Conservation (phyloP, 345 rosid genomes). For the Camelina hispida region DNA sequence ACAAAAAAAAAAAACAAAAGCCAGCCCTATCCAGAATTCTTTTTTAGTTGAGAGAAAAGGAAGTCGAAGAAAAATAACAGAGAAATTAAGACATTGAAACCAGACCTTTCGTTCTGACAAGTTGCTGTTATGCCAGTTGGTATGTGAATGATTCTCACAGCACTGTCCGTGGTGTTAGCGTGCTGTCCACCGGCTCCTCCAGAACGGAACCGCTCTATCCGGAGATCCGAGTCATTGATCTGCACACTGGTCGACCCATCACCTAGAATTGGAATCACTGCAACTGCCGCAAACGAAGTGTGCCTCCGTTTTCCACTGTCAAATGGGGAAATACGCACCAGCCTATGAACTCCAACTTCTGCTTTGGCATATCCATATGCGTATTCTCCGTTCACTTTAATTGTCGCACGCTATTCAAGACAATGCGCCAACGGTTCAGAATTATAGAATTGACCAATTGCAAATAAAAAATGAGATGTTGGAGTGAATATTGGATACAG, state of each 20-base stretch:
- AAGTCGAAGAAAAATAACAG: neutral
- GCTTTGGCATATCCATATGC: slow-evolving; percentile 98
- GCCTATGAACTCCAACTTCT: slow-evolving; percentile 96
- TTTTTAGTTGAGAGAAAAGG: neutral
- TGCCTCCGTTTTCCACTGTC: slow-evolving; percentile 90
- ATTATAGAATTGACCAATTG: neutral
- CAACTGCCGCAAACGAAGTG: slow-evolving; percentile 99
- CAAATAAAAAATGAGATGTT: neutral
- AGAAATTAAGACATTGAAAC: slow-evolving; percentile 14
- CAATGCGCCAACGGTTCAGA: neutral
- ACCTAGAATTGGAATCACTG: slow-evolving; percentile 85
- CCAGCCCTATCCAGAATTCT: neutral
- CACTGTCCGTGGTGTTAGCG: slow-evolving; percentile 94
- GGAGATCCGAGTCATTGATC: slow-evolving; percentile 89
- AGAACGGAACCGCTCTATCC: slow-evolving; percentile 85
- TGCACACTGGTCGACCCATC: slow-evolving; percentile 78
- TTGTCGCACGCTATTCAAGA: slow-evolving; percentile 82
- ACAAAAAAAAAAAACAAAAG: neutral
- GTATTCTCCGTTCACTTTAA: slow-evolving; percentile 88
- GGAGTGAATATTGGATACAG: neutral
- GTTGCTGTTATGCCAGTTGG: slow-evolving; percentile 93
- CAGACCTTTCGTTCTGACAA: slow-evolving; percentile 90
- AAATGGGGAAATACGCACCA: slow-evolving; percentile 94
- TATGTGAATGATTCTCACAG: slow-evolving; percentile 88
- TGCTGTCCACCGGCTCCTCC: slow-evolving; percentile 97